phyloP scores from a whole-genome alignment of 768 basidiomycete genomes.

The Tylopilus vinaceipallidus region DNA sequence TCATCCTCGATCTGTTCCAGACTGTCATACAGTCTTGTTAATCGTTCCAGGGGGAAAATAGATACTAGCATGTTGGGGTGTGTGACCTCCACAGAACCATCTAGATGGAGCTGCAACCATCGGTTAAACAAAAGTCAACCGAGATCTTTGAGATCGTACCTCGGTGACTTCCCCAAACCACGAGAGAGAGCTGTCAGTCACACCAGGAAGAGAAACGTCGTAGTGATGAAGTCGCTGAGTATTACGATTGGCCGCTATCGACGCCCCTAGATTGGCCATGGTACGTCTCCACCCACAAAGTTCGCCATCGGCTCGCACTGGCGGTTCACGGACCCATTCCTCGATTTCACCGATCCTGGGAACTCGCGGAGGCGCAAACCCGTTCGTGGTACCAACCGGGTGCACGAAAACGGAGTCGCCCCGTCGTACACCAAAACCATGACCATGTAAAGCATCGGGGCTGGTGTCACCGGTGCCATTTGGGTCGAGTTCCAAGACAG shows the following conservation, averaged over 20 bases:
- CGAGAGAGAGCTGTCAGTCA: conserved; percentile 42
- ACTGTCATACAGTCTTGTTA: conserved; percentile 79
- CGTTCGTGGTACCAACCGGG: conserved; percentile 66
- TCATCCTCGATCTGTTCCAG: conserved; percentile 77
- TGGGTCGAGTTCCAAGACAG: conserved; percentile 85
- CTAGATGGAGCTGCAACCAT: conserved; percentile 56
- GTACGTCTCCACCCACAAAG: conserved; percentile 70
- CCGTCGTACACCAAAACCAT: conserved; percentile 75
- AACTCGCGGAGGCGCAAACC: conserved; percentile 63
- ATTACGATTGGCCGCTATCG: conserved; percentile 49
- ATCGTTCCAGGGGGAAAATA: conserved; percentile 58
- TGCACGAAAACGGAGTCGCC: conserved; percentile 88
- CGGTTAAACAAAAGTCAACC: conserved; percentile 6
- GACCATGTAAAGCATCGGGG: conserved; percentile 42
- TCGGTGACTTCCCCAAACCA: conserved; percentile 90
- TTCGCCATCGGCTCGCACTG: conserved; percentile 47
- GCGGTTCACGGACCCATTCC: conserved; percentile 67
- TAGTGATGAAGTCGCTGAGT: conserved; percentile 39
- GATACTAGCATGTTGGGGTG: conserved; percentile 55
- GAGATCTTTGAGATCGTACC: conserved; percentile 39
- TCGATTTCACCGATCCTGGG: conserved; percentile 86
- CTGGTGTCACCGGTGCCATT: conserved; percentile 64
- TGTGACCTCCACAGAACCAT: conserved; percentile 72
- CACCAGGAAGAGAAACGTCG: conserved; percentile 41
- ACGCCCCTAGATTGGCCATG: conserved; percentile 62